These are phyloP conservation scores for Sextonia rubra DNA, from an alignment of 164 flowering plant species.

Conservation along the genomic window DNA sequence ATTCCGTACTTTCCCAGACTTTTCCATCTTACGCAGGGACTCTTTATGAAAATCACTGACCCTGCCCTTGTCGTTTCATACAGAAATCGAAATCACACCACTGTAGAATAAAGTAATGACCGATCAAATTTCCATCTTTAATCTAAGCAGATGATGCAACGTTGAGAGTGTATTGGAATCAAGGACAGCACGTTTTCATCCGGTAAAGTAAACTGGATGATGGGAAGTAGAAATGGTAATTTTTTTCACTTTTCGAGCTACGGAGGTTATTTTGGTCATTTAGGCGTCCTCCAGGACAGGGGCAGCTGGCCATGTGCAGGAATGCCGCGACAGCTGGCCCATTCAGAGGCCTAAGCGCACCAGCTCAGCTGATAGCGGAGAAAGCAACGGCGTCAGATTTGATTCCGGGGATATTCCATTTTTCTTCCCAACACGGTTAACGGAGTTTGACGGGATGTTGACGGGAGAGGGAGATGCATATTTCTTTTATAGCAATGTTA, in stretches of 20 bases:
- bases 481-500: no score
- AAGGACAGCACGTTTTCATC: no score
- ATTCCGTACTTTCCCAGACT: background rate
- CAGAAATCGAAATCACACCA: background rate
- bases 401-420: background rate
- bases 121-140: background rate
- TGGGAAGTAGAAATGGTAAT: no score
- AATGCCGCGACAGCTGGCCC: background rate
- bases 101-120: background rate
- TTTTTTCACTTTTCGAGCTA: no score
- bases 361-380: background rate
- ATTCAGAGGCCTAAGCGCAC: background rate
- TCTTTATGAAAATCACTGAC: background rate
- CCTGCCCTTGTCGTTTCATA: no score
- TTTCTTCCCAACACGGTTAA: no score
- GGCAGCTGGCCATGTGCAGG: background rate
- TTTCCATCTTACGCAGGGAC: background rate
- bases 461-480: background rate
- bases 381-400: background rate
- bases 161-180: no score
- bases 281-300: background rate
- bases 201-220: no score
- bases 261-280: background rate
- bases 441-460: background rate
- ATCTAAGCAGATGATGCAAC: background rate